Percentiles rank a stretch among this genome's conserved stretches.
Evolutionary conservation across 2,329 filamentous ascomycete genomes (phyloP).

Genomic region (Aspergillus flavus): DNA sequence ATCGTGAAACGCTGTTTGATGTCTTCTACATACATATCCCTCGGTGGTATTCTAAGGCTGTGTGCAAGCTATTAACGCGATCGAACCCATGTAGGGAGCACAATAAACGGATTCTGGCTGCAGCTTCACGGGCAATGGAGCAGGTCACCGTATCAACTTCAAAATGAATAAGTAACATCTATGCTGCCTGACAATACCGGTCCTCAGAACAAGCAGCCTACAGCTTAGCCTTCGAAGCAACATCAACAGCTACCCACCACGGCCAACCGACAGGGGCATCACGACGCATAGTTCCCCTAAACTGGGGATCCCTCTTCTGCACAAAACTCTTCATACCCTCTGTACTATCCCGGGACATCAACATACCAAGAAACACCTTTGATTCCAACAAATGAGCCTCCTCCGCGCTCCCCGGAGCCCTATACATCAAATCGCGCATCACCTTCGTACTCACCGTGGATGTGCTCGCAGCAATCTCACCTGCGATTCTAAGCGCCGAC

Average conservation of each 20-base stretch:
- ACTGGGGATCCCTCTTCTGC: background rate
- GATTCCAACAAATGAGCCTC: constrained; percentile 66
- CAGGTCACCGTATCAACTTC: background rate
- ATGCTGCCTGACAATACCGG: background rate
- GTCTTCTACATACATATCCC: background rate
- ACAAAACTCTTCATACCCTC: background rate
- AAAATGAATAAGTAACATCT: background rate
- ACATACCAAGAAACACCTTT: constrained; percentile 21
- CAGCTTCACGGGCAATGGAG: background rate
- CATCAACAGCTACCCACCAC: background rate
- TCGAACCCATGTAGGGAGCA: background rate
- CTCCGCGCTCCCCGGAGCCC: constrained; percentile 66
- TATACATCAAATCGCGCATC: constrained; percentile 63
- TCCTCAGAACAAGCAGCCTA: background rate
- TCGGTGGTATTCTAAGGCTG: background rate
- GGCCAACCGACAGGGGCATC: background rate
- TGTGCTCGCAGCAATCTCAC: constrained; percentile 60
- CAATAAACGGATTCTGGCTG: background rate
- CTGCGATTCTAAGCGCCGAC: constrained; percentile 63
- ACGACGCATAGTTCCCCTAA: background rate
- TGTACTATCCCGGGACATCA: background rate
- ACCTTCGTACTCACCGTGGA: constrained; percentile 57
- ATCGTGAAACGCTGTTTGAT: background rate
- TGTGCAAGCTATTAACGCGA: background rate
- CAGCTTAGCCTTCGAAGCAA: background rate